Percentiles rank a stretch among this genome's conserved stretches.
These are phyloP conservation scores for Teunomyces aglyptinius DNA, from an alignment of 805 yeast species.

Conservation along the genomic window DNA sequence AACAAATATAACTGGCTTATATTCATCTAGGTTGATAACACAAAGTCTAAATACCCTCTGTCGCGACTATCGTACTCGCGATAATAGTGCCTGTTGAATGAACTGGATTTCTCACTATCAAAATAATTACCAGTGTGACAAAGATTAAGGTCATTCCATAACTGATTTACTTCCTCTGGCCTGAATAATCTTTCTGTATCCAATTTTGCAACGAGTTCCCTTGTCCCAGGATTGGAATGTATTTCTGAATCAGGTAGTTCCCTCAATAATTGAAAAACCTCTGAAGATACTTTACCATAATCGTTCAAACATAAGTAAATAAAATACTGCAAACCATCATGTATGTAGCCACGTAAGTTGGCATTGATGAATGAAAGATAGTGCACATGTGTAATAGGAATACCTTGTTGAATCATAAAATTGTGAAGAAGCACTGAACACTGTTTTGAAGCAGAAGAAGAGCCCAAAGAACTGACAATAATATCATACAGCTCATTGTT, in stretches of 20 bases:
- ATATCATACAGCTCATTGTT: slow-evolving; percentile 30
- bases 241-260: slow-evolving; percentile 14
- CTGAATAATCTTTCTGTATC: background rate
- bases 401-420: slow-evolving; percentile 13
- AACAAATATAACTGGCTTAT: slow-evolving; percentile 1
- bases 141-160: slow-evolving; percentile 14
- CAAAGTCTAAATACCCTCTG: slow-evolving; percentile 16
- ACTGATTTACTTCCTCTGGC: slow-evolving; percentile 9
- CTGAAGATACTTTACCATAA: slow-evolving; percentile 9
- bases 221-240: slow-evolving; percentile 12
- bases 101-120: slow-evolving; percentile 4
- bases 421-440: slow-evolving; percentile 24
- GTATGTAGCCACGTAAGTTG: slow-evolving; percentile 22
- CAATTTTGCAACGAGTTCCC: slow-evolving; percentile 4
- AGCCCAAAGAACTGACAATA: slow-evolving; percentile 24
- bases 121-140: slow-evolving; percentile 4
- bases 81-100: slow-evolving; percentile 18
- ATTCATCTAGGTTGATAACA: slow-evolving; percentile 3
- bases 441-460: slow-evolving; percentile 26
- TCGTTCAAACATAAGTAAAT: slow-evolving; percentile 22
- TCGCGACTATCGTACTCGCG: slow-evolving; percentile 24
- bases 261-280: slow-evolving; percentile 10
- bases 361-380: slow-evolving; percentile 25
- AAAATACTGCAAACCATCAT: slow-evolving; percentile 20
- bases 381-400: slow-evolving; percentile 13